Evolutionary conservation across 352 stramenopile species (phyloP), one percentile per base, ranked within the genome.

Genomic region (Phytophthora palmivora): DNA sequence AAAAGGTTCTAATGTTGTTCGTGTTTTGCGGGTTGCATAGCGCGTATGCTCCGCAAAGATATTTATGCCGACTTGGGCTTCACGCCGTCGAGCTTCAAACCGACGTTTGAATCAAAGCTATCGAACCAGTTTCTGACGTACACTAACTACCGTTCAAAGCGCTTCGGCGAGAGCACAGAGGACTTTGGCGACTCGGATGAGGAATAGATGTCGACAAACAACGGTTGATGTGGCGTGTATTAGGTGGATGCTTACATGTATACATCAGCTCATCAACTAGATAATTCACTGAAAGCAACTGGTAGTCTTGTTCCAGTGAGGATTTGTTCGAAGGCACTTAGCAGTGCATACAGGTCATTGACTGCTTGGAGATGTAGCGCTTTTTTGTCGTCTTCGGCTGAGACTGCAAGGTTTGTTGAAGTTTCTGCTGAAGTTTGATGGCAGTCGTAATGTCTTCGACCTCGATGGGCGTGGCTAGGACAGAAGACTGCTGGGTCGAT

Each of bases 71-170:
- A 86, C n/a, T 43, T 86, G 18, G 74, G 71, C 37, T 84, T 86
- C 53, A 82, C 43, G 32, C 74, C 77, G 14, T 74, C 74, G 10
- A 66, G 70, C 6, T 84, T 86, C 49, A 48, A 46, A 21, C 72
- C 77, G 21, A 84, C 74, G 10, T 87, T 87, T 28, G 74, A 84
- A 39, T 87, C 77, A 14, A 86, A 86, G 50, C 63, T 86, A n/a
- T 86, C 77, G 36, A 86, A 86, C 43, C 74, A 83, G 24, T 84
- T 86, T 58, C 49, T 84, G 44, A 84, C 77, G 26, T 86, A 86
- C 58, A 86, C 77, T 21, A 86, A 86, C 72, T 86, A 84, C 58
- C 21, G 18, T 12, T 86, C 77, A n/a, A 64, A 76, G 28, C 68
- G 77, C n/a, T 87, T 87, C 43, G 74, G 77, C 8, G 37, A 63